Evolutionary conservation across 331 rosid species (phyloP).

Genomic region (Prunus yedoensis): DNA sequence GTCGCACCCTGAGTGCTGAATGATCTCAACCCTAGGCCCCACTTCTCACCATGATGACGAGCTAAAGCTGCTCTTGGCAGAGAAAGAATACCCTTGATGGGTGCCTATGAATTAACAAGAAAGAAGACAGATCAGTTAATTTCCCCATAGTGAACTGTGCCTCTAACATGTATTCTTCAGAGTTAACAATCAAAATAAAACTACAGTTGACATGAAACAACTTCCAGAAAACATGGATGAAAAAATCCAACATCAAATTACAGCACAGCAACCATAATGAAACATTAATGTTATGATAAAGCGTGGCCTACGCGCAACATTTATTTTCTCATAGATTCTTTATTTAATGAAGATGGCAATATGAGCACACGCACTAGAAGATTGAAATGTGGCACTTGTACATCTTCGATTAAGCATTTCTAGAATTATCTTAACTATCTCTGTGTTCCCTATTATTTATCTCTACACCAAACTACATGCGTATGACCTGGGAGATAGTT

Average conservation of each 20-base stretch:
- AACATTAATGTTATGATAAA: background rate
- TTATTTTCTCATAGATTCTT: background rate
- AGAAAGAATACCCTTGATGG: constrained; percentile 68
- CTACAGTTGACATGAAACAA: background rate
- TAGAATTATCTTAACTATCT: background rate
- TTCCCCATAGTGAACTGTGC: too few species aligned
- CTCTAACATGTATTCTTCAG: background rate
- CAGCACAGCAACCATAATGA: background rate
- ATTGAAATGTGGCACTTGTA: background rate
- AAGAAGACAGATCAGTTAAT: background rate
- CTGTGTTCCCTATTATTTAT: background rate
- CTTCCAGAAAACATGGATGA: background rate
- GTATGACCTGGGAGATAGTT: background rate
- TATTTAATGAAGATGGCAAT: background rate
- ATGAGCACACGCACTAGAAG: background rate
- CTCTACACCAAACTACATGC: background rate
- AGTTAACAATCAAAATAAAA: background rate
- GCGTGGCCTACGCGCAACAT: background rate
- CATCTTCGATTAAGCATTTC: background rate
- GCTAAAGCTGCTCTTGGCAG: constrained; percentile 52
- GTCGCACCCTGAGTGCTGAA: constrained; percentile 83
- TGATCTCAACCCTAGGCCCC: constrained; percentile 52
- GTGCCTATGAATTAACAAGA: constrained; percentile 49
- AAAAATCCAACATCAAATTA: background rate
- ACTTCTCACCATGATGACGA: constrained; percentile 41